A percentile compares a stretch with the other conserved stretches of the same genome.
These are phyloP conservation scores for Cetradonia linearis DNA, from an alignment of 495 filamentous ascomycete genomes.

Conservation along the genomic window DNA sequence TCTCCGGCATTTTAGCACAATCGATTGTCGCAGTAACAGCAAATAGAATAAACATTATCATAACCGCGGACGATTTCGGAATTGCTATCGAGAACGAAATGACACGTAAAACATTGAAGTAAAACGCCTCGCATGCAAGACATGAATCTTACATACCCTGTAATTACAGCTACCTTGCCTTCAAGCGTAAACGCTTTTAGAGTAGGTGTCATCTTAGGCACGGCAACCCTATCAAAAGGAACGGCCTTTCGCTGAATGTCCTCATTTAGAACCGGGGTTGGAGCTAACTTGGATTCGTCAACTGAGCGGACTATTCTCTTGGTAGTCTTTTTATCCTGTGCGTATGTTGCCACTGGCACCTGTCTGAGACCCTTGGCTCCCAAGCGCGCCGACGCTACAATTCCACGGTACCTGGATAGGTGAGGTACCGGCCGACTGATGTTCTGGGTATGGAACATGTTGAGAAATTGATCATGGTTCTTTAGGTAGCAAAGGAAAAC, in stretches of 20 bases:
- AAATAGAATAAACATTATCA: too few relatives aligned
- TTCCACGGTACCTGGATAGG: background rate
- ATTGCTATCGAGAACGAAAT: background rate
- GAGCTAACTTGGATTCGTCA: background rate
- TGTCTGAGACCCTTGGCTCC: background rate
- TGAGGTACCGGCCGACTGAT: background rate
- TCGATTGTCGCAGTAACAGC: background rate
- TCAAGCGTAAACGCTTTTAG: slow-evolving; percentile 57
- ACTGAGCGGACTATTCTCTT: slow-evolving; percentile 5
- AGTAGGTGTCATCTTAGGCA: slow-evolving; percentile 19
- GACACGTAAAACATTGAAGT: background rate
- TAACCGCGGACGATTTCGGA: background rate
- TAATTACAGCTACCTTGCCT: slow-evolving; percentile 68
- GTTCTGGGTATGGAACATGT: background rate
- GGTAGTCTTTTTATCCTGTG: background rate
- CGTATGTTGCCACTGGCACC: slow-evolving; percentile 13
- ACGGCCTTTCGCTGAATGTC: slow-evolving; percentile 11
- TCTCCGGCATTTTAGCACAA: slow-evolving; percentile 32
- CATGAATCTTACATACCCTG: slow-evolving; percentile 37
- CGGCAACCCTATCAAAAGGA: slow-evolving; percentile 11
- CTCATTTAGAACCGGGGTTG: background rate
- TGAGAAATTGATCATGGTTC: background rate
- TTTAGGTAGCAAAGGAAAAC: too few relatives aligned
- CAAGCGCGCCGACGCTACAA: background rate
- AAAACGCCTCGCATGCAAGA: background rate